These are phyloP conservation scores for Rhizopogon rudus DNA, from an alignment of 768 basidiomycete species.

Conservation along the genomic window DNA sequence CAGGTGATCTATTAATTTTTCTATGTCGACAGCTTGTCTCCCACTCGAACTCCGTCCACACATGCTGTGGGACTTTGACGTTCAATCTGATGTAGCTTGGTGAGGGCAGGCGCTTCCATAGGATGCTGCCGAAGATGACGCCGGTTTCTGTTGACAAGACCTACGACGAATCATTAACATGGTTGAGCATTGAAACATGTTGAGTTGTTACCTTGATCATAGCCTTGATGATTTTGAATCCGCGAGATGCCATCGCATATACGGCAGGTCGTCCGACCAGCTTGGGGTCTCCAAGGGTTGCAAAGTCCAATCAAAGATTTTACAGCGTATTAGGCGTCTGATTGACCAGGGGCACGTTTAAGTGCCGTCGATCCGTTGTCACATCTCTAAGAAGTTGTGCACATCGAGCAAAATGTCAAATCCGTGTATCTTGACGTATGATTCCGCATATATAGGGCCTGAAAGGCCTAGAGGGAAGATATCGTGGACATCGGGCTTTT, in stretches of 20 bases:
- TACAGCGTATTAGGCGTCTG: constrained; percentile 90
- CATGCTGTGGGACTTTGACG: constrained; percentile 96
- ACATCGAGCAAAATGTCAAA: no score
- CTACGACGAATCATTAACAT: constrained; percentile 15
- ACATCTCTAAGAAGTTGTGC: no score
- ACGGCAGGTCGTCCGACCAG: constrained; percentile 94
- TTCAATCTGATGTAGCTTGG: constrained; percentile 91
- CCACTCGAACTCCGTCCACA: constrained; percentile 99
- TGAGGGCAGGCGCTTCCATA: constrained; percentile 88
- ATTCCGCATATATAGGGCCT: constrained; percentile 97
- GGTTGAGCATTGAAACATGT: background rate
- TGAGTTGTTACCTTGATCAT: constrained; percentile 73
- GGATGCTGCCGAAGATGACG: constrained; percentile 96
- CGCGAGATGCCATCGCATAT: constrained; percentile 91
- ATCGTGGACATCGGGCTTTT: constrained; percentile 52
- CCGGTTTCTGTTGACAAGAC: constrained; percentile 99
- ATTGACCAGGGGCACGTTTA: constrained; percentile 94
- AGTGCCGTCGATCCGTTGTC: no score
- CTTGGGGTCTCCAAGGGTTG: constrained; percentile 94
- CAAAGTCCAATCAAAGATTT: constrained; percentile 95
- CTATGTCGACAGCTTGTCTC: constrained; percentile 53
- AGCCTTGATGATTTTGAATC: constrained; percentile 97
- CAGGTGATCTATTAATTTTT: background rate
- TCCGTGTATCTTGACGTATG: constrained; percentile 95
- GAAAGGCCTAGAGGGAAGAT: constrained; percentile 84